These are phyloP conservation scores for Mercurialis annua DNA, from an alignment of 345 rosid genomes.

Conservation along the genomic window DNA sequence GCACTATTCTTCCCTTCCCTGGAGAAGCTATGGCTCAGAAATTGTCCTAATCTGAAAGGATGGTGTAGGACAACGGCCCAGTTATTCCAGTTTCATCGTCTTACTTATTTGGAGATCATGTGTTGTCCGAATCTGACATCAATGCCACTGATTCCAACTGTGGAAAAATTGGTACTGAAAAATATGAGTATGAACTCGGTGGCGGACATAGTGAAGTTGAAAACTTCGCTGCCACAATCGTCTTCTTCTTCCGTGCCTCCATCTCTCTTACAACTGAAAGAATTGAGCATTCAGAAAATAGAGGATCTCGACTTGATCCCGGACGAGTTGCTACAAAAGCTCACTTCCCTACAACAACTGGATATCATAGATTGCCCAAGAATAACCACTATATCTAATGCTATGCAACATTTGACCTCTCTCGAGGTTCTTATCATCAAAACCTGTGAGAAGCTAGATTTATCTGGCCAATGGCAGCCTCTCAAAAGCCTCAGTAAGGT, in stretches of 20 bases:
- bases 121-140: constrained; percentile 12
- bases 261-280: no score
- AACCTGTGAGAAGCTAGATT: not conserved
- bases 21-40: not conserved
- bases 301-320: not conserved
- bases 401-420: no score
- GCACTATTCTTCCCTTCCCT: constrained; percentile 7
- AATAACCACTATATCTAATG: not conserved
- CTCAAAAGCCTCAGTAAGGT: not conserved
- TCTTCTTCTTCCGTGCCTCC: no score
- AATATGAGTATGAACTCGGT: no score
- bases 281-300: no score
- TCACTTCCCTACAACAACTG: constrained; percentile 8
- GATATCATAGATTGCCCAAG: not conserved
- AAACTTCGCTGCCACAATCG: not conserved
- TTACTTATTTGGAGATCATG: not conserved
- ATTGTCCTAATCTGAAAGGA: constrained; percentile 18
- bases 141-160: constrained; percentile 11
- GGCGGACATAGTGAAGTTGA: no score
- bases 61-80: not conserved
- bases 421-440: no score
- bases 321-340: constrained; percentile 9
- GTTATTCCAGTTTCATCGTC: not conserved
- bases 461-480: not conserved
- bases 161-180: not conserved